Conservation (phyloP, 2,329 filamentous ascomycete genomes). For the Colletotrichum simmondsii region DNA sequence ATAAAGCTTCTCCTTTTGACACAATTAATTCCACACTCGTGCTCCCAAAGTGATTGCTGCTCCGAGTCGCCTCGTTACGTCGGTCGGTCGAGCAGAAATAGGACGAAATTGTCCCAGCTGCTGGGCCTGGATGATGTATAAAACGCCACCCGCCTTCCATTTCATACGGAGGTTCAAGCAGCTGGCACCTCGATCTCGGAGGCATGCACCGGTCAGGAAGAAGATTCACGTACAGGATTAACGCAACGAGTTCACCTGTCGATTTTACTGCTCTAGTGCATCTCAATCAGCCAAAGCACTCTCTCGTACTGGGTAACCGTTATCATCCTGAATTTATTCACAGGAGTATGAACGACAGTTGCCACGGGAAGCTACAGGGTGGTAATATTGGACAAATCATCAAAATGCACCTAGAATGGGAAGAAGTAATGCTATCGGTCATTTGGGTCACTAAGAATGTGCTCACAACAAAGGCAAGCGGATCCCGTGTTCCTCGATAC, state of each 20-base stretch:
- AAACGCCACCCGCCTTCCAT: neutral
- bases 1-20: conserved; percentile 8
- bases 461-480: no score
- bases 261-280: no score
- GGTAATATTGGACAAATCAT: no score
- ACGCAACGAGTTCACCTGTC: neutral
- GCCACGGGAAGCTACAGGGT: no score
- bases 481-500: no score
- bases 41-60: neutral
- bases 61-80: neutral
- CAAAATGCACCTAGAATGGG: no score
- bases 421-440: no score
- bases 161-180: neutral
- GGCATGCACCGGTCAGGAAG: no score
- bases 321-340: neutral
- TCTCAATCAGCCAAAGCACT: neutral
- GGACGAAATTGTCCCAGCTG: neutral
- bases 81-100: neutral
- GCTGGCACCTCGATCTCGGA: neutral
- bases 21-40: neutral
- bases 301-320: neutral
- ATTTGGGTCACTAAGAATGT: no score
- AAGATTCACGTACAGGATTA: no score
- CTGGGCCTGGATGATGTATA: neutral
- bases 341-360: no score